Evolutionary conservation across 768 basidiomycete genomes (phyloP).

Genomic region (Agrocybe pediades): DNA sequence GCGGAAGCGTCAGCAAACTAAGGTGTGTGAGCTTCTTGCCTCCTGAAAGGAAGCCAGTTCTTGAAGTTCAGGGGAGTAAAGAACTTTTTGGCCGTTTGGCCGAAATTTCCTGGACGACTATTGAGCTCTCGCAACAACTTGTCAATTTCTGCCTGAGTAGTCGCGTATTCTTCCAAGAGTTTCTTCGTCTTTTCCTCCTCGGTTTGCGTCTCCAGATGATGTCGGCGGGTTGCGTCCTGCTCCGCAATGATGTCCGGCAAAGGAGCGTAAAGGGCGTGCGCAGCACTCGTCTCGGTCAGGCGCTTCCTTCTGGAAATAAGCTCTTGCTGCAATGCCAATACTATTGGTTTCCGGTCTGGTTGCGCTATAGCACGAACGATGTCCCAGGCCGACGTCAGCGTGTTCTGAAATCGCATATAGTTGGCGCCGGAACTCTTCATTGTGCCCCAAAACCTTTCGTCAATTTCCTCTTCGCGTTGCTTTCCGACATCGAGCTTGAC

Average conservation of each 20-base stretch:
- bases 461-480: conserved; percentile 41
- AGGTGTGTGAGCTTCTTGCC: too few species aligned
- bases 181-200: neutral
- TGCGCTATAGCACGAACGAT: neutral
- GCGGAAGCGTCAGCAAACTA: too few species aligned
- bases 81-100: too few species aligned
- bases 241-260: neutral
- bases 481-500: conserved; percentile 37
- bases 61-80: too few species aligned
- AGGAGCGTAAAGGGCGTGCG: neutral
- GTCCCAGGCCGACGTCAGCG: neutral
- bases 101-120: too few species aligned
- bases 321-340: neutral
- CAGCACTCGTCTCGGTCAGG: neutral
- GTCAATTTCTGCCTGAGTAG: too few species aligned
- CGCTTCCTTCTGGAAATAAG: neutral
- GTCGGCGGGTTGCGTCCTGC: neutral
- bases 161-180: too few species aligned
- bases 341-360: neutral
- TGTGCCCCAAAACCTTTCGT: conserved; percentile 6
- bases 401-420: neutral
- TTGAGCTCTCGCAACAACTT: too few species aligned
- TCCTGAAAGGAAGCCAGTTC: too few species aligned
- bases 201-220: neutral
- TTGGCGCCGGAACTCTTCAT: neutral